Percentiles rank a stretch among this genome's conserved stretches.
phyloP scores from a whole-genome alignment of 768 basidiomycete species.

The Panellus pusillus region DNA sequence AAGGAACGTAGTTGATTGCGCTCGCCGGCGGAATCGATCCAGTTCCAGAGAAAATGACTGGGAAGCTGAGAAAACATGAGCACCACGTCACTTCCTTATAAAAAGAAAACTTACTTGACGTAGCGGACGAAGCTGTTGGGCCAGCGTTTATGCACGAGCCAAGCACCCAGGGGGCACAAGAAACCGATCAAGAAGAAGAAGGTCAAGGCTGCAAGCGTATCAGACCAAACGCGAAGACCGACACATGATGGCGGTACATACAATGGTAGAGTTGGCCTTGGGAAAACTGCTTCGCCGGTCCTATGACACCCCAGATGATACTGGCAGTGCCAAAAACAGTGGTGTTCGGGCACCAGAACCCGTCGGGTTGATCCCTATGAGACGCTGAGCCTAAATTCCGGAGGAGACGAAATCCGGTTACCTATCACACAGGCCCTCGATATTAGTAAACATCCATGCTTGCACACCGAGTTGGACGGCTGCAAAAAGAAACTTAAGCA shows the following conservation, averaged over 20 bases:
- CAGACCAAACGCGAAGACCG: constrained; percentile 41
- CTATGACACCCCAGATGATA: constrained; percentile 83
- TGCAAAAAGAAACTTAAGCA: background rate
- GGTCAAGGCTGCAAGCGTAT: constrained; percentile 55
- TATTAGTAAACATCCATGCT: constrained; percentile 73
- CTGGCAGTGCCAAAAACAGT: constrained; percentile 79
- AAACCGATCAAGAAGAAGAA: constrained; percentile 82
- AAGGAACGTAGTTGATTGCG: constrained; percentile 71
- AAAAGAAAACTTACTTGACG: constrained; percentile 50
- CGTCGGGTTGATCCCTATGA: constrained; percentile 46
- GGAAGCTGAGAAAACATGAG: constrained; percentile 31
- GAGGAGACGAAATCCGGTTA: too few relatives aligned
- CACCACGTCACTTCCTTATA: background rate
- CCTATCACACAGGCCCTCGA: constrained; percentile 54
- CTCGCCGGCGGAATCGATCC: constrained; percentile 64
- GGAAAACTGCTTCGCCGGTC: constrained; percentile 60
- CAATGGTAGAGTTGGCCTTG: constrained; percentile 12
- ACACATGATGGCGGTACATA: background rate
- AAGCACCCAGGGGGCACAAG: constrained; percentile 55
- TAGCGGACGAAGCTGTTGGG: constrained; percentile 63
- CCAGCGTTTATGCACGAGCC: constrained; percentile 54
- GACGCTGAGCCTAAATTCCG: too few relatives aligned
- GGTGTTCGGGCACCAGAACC: constrained; percentile 70
- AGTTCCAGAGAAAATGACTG: constrained; percentile 61
- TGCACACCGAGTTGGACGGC: constrained; percentile 74